Evolutionary conservation across 106 monocot genomes (phyloP), one percentile per base, ranked within the genome.

Genomic region (Chionographis japonica): DNA sequence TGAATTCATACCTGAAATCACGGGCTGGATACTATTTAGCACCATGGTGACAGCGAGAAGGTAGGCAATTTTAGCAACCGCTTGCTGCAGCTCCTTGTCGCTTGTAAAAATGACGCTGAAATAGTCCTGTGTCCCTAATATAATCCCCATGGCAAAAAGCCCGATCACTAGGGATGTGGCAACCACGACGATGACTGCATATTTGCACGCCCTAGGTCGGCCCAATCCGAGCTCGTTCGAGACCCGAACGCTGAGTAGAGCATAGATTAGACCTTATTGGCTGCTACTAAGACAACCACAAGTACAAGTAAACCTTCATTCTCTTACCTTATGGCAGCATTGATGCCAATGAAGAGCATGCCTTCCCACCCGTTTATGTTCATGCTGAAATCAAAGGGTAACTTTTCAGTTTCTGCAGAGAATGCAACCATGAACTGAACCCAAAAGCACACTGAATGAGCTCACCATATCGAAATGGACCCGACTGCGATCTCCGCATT

Each of bases 21-120:
- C 89, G 4, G 95, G 92, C 46, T 97, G 95, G 35, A 92, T 63
- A 76, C 95, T 97, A 60, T 97, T 97, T 50, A 97, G 89, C 63
- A 97, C 78, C 89, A 97, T 97, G 16, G 95, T 92, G 1, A 97
- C 54, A 6, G 74, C 80, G 9, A 97, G 89, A 42, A 97, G 84
- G 69, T 86, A 82, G 3, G 95, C 86, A 2, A 97, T 80, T 5
- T 79, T 69, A 4, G 82, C 70, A 4, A 92, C 92, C 4, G 95
- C 95, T 13, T 52, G 56, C 54, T 89, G 92, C 73, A 97, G 14
- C 12, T 74, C 68, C 18, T 40, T 55, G 63, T 87, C 78, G 14
- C 65, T 73, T 0, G 94, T 95, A 51, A 92, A 95, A 59, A 95
- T 89, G 11, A 87, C 39, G 0, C 84, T 37, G 61, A 92, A 92